Evolutionary conservation across 148 eudicot species (phyloP).

Genomic region (Rhododendron griersonianum): DNA sequence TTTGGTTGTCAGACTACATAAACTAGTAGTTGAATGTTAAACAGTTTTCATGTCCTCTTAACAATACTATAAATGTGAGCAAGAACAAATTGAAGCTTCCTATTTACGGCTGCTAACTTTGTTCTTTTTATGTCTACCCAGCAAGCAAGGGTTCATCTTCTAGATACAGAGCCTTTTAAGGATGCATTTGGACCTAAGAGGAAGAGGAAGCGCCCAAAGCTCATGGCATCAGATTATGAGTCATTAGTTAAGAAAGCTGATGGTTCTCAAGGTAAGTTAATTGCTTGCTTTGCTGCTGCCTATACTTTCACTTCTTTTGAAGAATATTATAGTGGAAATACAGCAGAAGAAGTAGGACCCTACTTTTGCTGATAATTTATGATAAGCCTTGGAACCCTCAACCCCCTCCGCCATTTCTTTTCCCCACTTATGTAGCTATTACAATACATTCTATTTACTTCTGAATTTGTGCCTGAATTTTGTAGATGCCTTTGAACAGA

Average conservation of each 20-base stretch:
- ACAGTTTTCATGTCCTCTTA: neutral
- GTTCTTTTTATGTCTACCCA: constrained; percentile 18
- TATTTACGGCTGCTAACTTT: neutral
- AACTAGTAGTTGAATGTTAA: neutral
- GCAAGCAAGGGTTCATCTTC: constrained; percentile 89
- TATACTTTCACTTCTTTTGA: neutral
- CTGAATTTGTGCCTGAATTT: neutral
- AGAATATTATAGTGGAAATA: neutral
- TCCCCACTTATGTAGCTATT: neutral
- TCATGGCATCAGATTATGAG: constrained; percentile 58
- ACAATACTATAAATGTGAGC: neutral
- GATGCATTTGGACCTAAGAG: constrained; percentile 86
- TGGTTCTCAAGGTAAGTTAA: constrained; percentile 59
- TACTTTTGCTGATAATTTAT: neutral
- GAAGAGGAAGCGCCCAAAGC: constrained; percentile 75
- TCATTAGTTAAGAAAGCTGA: constrained; percentile 74
- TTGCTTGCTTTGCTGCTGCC: constrained; percentile 1
- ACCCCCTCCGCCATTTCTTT: neutral
- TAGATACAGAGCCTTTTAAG: constrained; percentile 71
- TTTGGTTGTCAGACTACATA: neutral
- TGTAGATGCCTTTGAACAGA: constrained; percentile 75
- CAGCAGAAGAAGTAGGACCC: neutral
- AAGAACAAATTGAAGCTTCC: neutral
- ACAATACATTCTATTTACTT: neutral
- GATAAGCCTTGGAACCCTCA: neutral